Evolutionary conservation across 495 filamentous ascomycete species (phyloP).

Genomic region (Neurospora sp.): DNA sequence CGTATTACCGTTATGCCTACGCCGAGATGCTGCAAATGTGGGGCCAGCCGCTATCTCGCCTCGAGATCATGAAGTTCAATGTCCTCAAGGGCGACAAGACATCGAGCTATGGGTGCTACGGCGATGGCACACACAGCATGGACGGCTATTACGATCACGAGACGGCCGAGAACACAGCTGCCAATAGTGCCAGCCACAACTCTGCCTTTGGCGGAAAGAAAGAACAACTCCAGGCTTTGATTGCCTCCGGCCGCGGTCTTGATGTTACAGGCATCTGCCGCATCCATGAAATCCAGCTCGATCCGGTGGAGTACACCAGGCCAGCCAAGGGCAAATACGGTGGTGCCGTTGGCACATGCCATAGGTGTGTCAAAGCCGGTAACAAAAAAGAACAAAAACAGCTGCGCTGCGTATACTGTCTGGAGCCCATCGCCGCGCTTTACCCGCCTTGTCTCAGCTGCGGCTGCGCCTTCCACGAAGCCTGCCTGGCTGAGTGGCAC

Average conservation of each 20-base stretch:
- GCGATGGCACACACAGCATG: slow-evolving; percentile 13
- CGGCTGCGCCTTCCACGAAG: slow-evolving; percentile 50
- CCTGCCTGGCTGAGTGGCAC: slow-evolving; percentile 44
- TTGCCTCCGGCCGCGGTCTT: slow-evolving; percentile 38
- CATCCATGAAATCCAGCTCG: slow-evolving; percentile 44
- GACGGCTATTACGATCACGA: slow-evolving; percentile 23
- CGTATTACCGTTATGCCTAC: slow-evolving; percentile 67
- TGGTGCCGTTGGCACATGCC: slow-evolving; percentile 46
- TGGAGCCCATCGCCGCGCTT: slow-evolving; percentile 44
- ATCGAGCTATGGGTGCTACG: slow-evolving; percentile 9
- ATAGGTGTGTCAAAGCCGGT: slow-evolving; percentile 33
- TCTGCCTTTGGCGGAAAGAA: slow-evolving; percentile 30
- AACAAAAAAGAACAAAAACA: slow-evolving; percentile 40
- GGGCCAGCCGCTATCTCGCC: slow-evolving; percentile 62
- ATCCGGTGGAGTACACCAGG: slow-evolving; percentile 35
- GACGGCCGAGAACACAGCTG: slow-evolving; percentile 8
- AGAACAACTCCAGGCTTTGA: slow-evolving; percentile 28
- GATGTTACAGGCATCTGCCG: slow-evolving; percentile 51
- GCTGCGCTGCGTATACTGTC: slow-evolving; percentile 49
- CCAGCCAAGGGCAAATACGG: slow-evolving; percentile 19
- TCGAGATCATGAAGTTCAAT: slow-evolving; percentile 81
- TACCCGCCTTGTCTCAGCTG: slow-evolving; percentile 51
- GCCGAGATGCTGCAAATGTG: slow-evolving; percentile 75
- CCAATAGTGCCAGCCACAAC: slow-evolving; percentile 14
- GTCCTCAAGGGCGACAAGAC: slow-evolving; percentile 38